Percentiles rank a stretch among this genome's conserved stretches.
Evolutionary conservation across 1,139 yeast species (phyloP).

Genomic region (Saccharomyces pastorianus): DNA sequence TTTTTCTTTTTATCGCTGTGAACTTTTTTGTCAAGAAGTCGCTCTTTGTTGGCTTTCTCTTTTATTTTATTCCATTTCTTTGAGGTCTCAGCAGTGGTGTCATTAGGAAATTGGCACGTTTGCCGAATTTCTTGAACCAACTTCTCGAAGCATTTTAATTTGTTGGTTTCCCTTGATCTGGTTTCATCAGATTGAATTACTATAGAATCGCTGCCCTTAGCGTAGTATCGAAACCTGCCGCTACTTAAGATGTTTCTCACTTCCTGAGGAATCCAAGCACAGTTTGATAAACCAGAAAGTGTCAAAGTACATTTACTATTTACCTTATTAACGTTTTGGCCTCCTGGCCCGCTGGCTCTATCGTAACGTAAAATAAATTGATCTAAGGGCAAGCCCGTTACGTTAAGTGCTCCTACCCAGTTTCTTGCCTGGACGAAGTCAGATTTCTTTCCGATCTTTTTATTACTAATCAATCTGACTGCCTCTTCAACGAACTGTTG

Average conservation of each 20-base stretch:
- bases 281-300: slow-evolving; percentile 43
- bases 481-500: background rate
- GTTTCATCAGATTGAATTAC: slow-evolving; percentile 55
- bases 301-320: slow-evolving; percentile 70
- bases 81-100: slow-evolving; percentile 41
- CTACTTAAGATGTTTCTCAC: slow-evolving; percentile 28
- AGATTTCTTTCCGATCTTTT: background rate
- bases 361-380: slow-evolving; percentile 51
- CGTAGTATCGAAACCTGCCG: slow-evolving; percentile 43
- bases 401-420: slow-evolving; percentile 40
- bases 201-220: slow-evolving; percentile 47
- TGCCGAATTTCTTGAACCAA: slow-evolving; percentile 46
- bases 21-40: slow-evolving; percentile 46
- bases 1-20: slow-evolving; percentile 48
- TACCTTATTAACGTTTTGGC: slow-evolving; percentile 86
- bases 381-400: slow-evolving; percentile 40
- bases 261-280: slow-evolving; percentile 57
- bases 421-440: slow-evolving; percentile 28
- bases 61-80: slow-evolving; percentile 50
- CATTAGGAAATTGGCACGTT: slow-evolving; percentile 43
- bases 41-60: slow-evolving; percentile 39
- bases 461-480: background rate
- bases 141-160: slow-evolving; percentile 52
- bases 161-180: slow-evolving; percentile 53
- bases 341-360: slow-evolving; percentile 88